Evolutionary conservation across 805 yeast genomes (phyloP).

Genomic region (Brettanomyces naardenensis): DNA sequence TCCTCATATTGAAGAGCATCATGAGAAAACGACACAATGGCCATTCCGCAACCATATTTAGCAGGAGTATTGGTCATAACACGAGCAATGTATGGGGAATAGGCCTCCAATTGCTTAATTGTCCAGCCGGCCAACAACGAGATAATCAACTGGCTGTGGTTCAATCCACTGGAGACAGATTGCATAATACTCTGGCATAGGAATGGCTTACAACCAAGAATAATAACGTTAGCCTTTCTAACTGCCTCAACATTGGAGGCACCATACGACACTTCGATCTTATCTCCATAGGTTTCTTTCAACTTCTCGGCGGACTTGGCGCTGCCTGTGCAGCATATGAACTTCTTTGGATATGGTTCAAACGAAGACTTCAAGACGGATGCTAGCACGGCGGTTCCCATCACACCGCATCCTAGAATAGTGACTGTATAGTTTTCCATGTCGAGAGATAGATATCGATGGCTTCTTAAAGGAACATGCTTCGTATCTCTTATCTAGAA

Average conservation of each 20-base stretch:
- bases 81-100: constrained; percentile 60
- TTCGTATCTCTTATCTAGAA: too few relatives aligned
- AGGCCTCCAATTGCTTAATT: constrained; percentile 51
- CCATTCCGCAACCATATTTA: constrained; percentile 86
- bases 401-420: constrained; percentile 88
- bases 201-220: constrained; percentile 87
- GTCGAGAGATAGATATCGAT: too few relatives aligned
- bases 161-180: constrained; percentile 38
- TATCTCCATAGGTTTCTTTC: constrained; percentile 38
- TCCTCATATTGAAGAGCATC: constrained; percentile 39
- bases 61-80: constrained; percentile 99
- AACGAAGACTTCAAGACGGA: constrained; percentile 55
- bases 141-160: constrained; percentile 36
- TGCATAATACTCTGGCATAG: constrained; percentile 53
- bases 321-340: constrained; percentile 71
- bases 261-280: constrained; percentile 45
- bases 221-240: constrained; percentile 54
- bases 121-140: constrained; percentile 93
- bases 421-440: constrained; percentile 34
- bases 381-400: constrained; percentile 88
- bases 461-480: too few relatives aligned
- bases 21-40: constrained; percentile 72
- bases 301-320: constrained; percentile 43
- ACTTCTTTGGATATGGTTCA: constrained; percentile 55
- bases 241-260: constrained; percentile 52